Percentiles rank a stretch among this genome's conserved stretches.
Evolutionary conservation across 108 stramenopile genomes (phyloP).

Genomic region (Conticribra weissflogii): DNA sequence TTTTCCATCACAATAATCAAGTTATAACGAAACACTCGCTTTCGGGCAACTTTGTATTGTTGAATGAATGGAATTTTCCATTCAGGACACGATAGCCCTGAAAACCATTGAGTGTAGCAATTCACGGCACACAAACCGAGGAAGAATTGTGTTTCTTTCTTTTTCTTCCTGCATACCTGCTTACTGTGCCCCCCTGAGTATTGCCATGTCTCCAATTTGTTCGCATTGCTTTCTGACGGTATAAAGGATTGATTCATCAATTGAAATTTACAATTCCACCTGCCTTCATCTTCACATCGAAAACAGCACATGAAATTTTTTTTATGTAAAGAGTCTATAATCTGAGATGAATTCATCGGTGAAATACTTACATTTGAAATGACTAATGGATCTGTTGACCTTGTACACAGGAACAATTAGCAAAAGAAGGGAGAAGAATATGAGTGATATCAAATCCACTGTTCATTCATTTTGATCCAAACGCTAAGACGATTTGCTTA

Average conservation of each 20-base stretch:
- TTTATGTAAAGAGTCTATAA: not conserved
- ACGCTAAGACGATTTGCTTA: not conserved
- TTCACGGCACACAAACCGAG: constrained; percentile 46
- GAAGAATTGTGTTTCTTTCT: constrained; percentile 1
- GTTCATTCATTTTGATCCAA: not conserved
- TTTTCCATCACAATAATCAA: constrained; percentile 45
- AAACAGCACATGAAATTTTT: not conserved
- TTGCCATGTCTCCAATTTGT: constrained; percentile 43
- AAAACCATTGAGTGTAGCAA: constrained; percentile 54
- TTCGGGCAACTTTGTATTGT: constrained; percentile 37
- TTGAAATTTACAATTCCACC: constrained; percentile 43
- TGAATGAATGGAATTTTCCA: constrained; percentile 23
- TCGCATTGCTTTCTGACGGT: constrained; percentile 43
- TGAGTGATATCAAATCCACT: not conserved
- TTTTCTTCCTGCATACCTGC: constrained; percentile 4
- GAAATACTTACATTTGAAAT: constrained; percentile 33
- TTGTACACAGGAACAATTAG: not conserved
- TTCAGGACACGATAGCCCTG: constrained; percentile 33
- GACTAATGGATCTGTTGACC: constrained; percentile 36
- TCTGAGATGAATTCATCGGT: not conserved
- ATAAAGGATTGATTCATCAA: constrained; percentile 13
- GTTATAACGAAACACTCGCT: constrained; percentile 43
- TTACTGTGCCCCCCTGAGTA: constrained; percentile 31
- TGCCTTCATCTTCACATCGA: constrained; percentile 29
- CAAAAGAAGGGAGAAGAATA: not conserved